Conservation (phyloP, 805 yeast species). For the Teunomyces tritomae region DNA sequence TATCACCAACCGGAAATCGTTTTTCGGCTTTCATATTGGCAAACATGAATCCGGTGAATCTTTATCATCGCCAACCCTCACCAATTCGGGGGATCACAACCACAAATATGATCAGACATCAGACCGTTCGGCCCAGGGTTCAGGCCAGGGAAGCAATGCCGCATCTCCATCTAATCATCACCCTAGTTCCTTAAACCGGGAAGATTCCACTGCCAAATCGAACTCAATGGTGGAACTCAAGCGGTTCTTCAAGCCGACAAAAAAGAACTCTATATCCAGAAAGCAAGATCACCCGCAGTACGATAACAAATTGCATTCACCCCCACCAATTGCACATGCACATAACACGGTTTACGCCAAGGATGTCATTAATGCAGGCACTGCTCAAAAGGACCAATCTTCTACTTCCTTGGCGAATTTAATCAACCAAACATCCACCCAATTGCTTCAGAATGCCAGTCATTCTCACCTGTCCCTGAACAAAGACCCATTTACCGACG, state of each 20-base stretch:
- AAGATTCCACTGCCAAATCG: conserved; percentile 27
- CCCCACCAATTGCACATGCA: conserved; percentile 23
- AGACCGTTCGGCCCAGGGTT: conserved; percentile 5
- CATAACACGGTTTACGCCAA: not conserved
- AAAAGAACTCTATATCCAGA: conserved; percentile 20
- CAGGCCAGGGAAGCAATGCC: not conserved
- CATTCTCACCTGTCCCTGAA: conserved; percentile 26
- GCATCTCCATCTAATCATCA: conserved; percentile 5
- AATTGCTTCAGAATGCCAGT: conserved; percentile 35
- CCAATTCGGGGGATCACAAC: conserved; percentile 27
- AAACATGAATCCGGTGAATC: conserved; percentile 40
- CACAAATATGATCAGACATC: conserved; percentile 7
- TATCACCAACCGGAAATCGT: conserved; percentile 20
- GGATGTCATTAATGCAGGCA: not conserved
- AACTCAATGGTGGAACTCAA: conserved; percentile 70
- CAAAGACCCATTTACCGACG: conserved; percentile 38
- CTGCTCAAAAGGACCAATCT: conserved; percentile 26
- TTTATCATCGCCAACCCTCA: conserved; percentile 33
- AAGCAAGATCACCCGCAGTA: conserved; percentile 11
- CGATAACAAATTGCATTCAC: conserved; percentile 29
- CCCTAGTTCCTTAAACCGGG: conserved; percentile 7
- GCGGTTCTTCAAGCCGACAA: conserved; percentile 64
- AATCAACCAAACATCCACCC: conserved; percentile 37
- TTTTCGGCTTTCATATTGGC: conserved; percentile 42
- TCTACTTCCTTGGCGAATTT: conserved; percentile 35